Evolutionary conservation across 2,329 filamentous ascomycete genomes (phyloP).

Genomic region (Calonectria pseudoturangicola): DNA sequence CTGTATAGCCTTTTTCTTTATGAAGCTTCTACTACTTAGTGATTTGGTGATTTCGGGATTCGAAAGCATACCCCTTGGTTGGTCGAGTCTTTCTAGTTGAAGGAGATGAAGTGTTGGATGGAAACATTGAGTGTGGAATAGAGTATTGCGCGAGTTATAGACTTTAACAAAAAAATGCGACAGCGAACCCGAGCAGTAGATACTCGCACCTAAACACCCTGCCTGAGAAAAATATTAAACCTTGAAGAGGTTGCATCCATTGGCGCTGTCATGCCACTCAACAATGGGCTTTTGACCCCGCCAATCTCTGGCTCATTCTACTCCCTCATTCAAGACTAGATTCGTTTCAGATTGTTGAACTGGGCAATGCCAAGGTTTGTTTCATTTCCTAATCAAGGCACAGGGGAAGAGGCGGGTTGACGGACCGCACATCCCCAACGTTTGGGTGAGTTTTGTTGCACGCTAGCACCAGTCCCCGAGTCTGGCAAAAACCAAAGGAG

Average conservation of each 20-base stretch:
- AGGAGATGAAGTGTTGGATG: no score
- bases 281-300: background rate
- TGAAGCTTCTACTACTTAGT: no score
- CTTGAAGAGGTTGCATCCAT: background rate
- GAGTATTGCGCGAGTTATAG: background rate
- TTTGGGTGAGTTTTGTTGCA: background rate
- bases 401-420: background rate
- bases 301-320: background rate
- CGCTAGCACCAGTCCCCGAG: background rate
- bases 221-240: background rate
- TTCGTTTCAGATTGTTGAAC: slow-evolving; percentile 6
- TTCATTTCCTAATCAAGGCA: slow-evolving; percentile 1
- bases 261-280: background rate
- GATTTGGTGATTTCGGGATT: no score
- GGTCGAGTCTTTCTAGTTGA: no score
- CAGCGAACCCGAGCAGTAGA: background rate
- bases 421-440: background rate
- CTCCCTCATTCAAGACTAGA: background rate
- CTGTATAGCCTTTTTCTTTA: no score
- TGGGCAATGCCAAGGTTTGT: slow-evolving; percentile 1
- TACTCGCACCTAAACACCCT: background rate
- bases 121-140: no score
- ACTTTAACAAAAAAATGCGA: background rate
- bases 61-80: no score
- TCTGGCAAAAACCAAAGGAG: background rate